Evolutionary conservation across 805 yeast genomes (phyloP).

Genomic region (Cyberlindnera xylosilytica): DNA sequence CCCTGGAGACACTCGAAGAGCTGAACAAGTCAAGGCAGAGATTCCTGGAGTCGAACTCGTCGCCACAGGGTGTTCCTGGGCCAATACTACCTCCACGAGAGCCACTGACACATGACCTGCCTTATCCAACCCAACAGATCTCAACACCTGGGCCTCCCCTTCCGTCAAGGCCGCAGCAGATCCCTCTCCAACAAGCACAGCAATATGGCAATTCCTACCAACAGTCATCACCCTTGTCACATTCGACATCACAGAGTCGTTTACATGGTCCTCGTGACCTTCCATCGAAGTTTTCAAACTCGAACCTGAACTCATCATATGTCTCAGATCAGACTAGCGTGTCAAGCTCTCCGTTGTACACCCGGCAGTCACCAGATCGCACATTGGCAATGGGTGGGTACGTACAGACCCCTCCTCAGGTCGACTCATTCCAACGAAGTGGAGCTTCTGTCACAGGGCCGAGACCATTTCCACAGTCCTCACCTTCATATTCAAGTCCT

Average conservation of each 20-base stretch:
- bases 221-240: no score
- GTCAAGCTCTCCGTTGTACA: neutral
- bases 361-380: conserved; percentile 8
- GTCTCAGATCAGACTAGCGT: conserved; percentile 1
- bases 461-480: conserved; percentile 9
- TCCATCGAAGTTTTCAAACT: conserved; percentile 18
- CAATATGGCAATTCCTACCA: no score
- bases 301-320: conserved; percentile 8
- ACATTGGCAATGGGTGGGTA: neutral
- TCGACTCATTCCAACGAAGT: neutral
- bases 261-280: conserved; percentile 24
- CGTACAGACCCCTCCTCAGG: conserved; percentile 3
- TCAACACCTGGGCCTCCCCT: conserved; percentile 20
- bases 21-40: conserved; percentile 15
- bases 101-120: neutral
- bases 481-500: conserved; percentile 5
- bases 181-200: no score
- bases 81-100: conserved; percentile 4
- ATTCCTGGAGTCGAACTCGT: neutral
- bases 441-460: conserved; percentile 9
- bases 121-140: neutral
- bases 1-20: conserved; percentile 19
- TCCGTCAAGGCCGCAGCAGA: conserved; percentile 22
- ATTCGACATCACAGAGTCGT: conserved; percentile 7
- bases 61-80: neutral